phyloP scores from a whole-genome alignment of 225 moss, liverwort and hornwort species.

The Thuidium tamariscinum region DNA sequence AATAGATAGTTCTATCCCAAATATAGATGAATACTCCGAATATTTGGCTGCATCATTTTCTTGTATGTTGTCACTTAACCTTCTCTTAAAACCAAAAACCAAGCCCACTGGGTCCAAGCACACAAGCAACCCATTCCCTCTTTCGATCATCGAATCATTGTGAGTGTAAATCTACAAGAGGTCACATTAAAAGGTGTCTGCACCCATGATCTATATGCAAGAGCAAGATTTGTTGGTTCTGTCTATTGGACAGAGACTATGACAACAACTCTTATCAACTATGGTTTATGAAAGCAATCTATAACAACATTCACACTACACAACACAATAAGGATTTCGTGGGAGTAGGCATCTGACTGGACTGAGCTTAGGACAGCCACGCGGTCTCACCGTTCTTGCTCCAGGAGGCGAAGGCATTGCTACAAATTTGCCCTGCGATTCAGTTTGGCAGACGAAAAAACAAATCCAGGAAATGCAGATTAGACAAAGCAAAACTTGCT shows the following conservation, averaged over 20 bases:
- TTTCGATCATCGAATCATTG: background rate
- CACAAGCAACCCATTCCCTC: too few species aligned
- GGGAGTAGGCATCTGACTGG: background rate
- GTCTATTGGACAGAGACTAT: too few species aligned
- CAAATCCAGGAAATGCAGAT: background rate
- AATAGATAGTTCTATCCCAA: too few species aligned
- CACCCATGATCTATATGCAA: background rate
- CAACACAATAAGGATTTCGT: background rate
- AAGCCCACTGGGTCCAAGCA: too few species aligned
- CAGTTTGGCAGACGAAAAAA: background rate
- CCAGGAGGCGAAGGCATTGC: background rate
- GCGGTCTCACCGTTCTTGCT: background rate
- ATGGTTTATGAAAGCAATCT: background rate
- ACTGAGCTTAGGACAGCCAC: background rate
- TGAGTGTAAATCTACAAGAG: too few species aligned
- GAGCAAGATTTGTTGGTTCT: background rate
- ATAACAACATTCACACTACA: background rate
- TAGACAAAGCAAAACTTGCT: background rate
- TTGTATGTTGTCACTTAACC: too few species aligned
- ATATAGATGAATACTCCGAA: too few species aligned
- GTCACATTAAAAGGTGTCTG: background rate
- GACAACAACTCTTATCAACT: background rate
- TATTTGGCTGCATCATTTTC: too few species aligned
- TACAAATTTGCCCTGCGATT: background rate
- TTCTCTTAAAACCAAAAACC: too few species aligned